These are phyloP conservation scores for Fallopia convolvulus DNA, from an alignment of 148 eudicot genomes.

Conservation along the genomic window DNA sequence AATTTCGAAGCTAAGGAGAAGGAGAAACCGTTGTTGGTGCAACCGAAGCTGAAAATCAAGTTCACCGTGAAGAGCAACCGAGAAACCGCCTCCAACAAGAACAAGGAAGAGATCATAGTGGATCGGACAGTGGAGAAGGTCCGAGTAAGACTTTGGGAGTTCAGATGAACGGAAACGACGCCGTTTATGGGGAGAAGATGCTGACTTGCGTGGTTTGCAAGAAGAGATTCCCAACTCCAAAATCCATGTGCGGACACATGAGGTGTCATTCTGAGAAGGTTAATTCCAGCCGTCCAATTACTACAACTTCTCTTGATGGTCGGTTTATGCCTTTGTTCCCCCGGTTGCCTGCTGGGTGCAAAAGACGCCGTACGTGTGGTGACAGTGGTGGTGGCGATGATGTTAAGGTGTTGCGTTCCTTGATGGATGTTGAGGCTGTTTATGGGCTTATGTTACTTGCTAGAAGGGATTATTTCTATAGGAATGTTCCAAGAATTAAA, in stretches of 20 bases:
- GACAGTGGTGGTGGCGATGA: background rate
- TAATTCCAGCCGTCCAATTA: background rate
- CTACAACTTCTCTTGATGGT: background rate
- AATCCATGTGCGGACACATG: constrained; percentile 59
- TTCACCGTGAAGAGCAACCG: background rate
- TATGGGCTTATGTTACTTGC: constrained; percentile 9
- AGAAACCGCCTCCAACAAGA: background rate
- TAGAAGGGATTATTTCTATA: background rate
- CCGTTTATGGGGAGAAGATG: background rate
- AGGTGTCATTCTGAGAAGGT: constrained; percentile 43
- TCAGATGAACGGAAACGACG: background rate
- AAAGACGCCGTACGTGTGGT: background rate
- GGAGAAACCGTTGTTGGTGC: background rate
- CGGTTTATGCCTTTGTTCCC: background rate
- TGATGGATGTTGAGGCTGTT: background rate
- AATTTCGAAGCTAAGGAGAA: background rate
- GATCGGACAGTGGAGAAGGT: too few relatives aligned
- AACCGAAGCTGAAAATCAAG: background rate
- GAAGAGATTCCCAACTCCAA: constrained; percentile 29
- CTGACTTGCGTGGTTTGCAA: background rate
- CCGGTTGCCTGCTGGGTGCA: background rate
- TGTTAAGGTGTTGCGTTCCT: too few relatives aligned
- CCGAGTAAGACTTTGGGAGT: background rate
- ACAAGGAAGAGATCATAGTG: background rate
- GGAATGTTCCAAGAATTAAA: background rate